phyloP scores from a whole-genome alignment of 176 grass and related monocot genomes.

The Avena insularis region DNA sequence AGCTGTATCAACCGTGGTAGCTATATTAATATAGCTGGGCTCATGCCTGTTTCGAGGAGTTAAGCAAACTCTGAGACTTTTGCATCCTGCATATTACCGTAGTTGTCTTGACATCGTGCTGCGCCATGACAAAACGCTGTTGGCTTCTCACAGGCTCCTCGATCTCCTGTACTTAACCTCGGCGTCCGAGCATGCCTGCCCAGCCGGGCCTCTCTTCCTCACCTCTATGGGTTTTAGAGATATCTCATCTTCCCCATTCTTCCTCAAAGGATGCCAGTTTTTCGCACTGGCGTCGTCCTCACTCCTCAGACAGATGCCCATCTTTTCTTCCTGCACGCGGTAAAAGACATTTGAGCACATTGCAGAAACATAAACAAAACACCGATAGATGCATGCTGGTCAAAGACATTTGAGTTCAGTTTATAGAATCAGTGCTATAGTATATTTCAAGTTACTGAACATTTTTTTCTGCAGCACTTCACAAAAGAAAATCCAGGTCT shows the following conservation, averaged over 20 bases:
- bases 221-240: conserved; percentile 56
- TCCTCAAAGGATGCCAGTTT: conserved; percentile 66
- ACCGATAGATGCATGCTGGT: not conserved
- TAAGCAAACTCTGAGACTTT: conserved; percentile 44
- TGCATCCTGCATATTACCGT: conserved; percentile 45
- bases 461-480: not conserved
- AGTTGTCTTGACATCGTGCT: conserved; percentile 67
- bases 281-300: conserved; percentile 12
- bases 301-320: conserved; percentile 33
- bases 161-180: conserved; percentile 86
- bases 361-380: not conserved
- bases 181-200: conserved; percentile 83
- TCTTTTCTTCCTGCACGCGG: conserved; percentile 42
- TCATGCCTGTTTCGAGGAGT: not conserved
- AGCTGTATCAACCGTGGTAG: no score
- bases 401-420: not conserved
- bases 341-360: not conserved
- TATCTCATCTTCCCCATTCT: conserved; percentile 48
- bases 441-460: not conserved
- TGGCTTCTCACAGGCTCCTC: conserved; percentile 91
- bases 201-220: conserved; percentile 58
- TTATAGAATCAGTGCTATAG: not conserved
- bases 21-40: no score
- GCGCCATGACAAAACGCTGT: conserved; percentile 60
- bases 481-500: not conserved